Evolutionary conservation across 1,139 yeast species (phyloP).

Genomic region (Suhomyces wounanorum): DNA sequence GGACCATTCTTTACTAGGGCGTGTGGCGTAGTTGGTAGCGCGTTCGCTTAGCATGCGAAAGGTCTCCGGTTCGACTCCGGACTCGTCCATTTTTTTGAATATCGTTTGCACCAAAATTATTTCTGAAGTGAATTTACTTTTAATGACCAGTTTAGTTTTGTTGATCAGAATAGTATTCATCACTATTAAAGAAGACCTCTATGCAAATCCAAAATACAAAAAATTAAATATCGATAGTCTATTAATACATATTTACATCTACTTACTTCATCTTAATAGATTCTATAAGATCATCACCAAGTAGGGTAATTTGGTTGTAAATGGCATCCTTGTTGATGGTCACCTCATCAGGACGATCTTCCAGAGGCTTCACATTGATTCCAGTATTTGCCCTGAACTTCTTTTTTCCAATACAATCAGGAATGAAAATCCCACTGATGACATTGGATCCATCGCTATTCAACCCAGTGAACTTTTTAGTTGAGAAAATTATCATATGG

Average conservation of each 20-base stretch:
- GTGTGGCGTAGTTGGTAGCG: conserved; percentile 94
- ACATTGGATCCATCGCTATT: conserved; percentile 54
- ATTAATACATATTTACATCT: conserved; percentile 16
- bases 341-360: conserved; percentile 50
- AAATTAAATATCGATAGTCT: conserved; percentile 1
- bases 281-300: conserved; percentile 71
- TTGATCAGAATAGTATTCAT: too few species aligned
- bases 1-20: conserved; percentile 66
- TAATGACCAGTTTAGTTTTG: too few species aligned
- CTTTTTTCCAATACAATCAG: conserved; percentile 54
- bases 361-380: conserved; percentile 68
- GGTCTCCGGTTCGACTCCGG: conserved; percentile 92
- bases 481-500: conserved; percentile 61
- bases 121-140: too few species aligned
- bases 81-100: conserved; percentile 63
- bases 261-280: conserved; percentile 29
- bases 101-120: too few species aligned
- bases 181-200: too few species aligned
- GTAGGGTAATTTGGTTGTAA: conserved; percentile 65
- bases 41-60: conserved; percentile 87
- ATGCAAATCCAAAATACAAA: neutral
- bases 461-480: conserved; percentile 53
- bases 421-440: conserved; percentile 80
- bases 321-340: conserved; percentile 74
- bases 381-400: conserved; percentile 82